A percentile compares a stretch with the other conserved stretches of the same genome.
Conservation (phyloP, 805 yeast genomes). For the Kregervanrija pseudodelftensis region DNA sequence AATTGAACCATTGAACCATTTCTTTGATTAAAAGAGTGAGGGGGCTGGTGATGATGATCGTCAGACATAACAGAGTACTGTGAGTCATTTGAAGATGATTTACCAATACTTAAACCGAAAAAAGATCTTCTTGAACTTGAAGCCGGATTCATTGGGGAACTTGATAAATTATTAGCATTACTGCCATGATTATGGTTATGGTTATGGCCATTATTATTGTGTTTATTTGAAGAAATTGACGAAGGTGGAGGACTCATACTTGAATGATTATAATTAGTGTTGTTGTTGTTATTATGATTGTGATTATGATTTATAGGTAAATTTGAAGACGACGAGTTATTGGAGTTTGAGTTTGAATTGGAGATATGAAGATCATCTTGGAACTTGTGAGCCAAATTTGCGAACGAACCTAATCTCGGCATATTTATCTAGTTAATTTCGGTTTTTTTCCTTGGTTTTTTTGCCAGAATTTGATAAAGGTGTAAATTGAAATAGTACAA, state of each 20-base stretch:
- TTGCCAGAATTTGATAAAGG: too few relatives aligned
- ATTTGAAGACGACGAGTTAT: too few relatives aligned
- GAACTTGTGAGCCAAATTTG: constrained; percentile 19
- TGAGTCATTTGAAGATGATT: constrained; percentile 25
- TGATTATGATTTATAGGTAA: background rate
- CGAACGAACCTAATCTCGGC: constrained; percentile 25
- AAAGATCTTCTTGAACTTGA: constrained; percentile 23
- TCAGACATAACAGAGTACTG: constrained; percentile 20
- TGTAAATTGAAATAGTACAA: too few relatives aligned
- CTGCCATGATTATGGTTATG: background rate
- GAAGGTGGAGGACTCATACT: too few relatives aligned
- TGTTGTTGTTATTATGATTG: background rate
- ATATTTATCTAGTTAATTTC: constrained; percentile 6
- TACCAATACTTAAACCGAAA: constrained; percentile 24
- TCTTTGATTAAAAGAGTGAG: constrained; percentile 8
- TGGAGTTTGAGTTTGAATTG: too few relatives aligned
- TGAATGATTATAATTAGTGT: too few relatives aligned
- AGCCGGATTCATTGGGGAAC: constrained; percentile 14
- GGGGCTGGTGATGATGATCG: constrained; percentile 16
- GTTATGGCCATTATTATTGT: background rate
- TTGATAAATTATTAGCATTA: constrained; percentile 5
- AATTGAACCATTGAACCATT: constrained; percentile 50
- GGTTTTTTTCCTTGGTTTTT: background rate
- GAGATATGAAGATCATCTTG: constrained; percentile 13
- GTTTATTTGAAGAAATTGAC: too few relatives aligned